Base-by-base conservation (phyloP, 768 basidiomycete genomes). In the Symmetrospora coprosmae region DNA sequence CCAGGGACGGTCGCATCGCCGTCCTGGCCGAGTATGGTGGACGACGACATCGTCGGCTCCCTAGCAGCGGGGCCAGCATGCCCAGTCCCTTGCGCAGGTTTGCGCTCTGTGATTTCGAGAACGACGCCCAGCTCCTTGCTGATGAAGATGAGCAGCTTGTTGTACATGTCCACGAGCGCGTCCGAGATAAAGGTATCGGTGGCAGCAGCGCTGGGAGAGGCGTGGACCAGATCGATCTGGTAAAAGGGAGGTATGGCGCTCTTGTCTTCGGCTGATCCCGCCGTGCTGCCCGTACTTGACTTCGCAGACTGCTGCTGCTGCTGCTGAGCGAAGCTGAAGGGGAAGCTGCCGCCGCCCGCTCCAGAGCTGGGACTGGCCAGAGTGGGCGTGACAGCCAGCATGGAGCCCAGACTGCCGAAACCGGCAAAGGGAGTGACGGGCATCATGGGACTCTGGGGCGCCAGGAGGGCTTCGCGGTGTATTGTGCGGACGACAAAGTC, bases 71-170 rank as follows among this genome's bases (percentile, higher is more conserved):
- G 21, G 35, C 43, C 48, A 68, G 45, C 74, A n/a, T n/a, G n/a
- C n/a, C n/a, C n/a, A n/a, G n/a, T n/a, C 13, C 55, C 55, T 21
- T 46, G 45, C 27, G 48, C n/a, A 67, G 21, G 77, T 65, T 79
- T 83, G 39, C 77, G 79, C 66, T 89, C 87, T 2, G 87, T 82
- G 19, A 83, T 74, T 40, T 82, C 81, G 80, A 94, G 82, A 31
- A 91, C 79, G 47, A 78, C 77, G 50, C 77, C 78, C 64, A 89
- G 74, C 67, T 88, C 82, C 63, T 83, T 77, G 62, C 85, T 83
- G 13, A 89, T 76, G 69, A 89, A 91, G 25, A 81, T 80, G 49
- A 96, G 76, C 21, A 91, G 75, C 65, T 81, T 81, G 71, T 84
- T 90, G 71, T 86, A 94, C 21, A 94, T 70, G n/a, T 74, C 76